Evolutionary conservation across 129 eudicot genomes (phyloP), one percentile per base, ranked within the genome.

Genomic region (Escallonia rubra): DNA sequence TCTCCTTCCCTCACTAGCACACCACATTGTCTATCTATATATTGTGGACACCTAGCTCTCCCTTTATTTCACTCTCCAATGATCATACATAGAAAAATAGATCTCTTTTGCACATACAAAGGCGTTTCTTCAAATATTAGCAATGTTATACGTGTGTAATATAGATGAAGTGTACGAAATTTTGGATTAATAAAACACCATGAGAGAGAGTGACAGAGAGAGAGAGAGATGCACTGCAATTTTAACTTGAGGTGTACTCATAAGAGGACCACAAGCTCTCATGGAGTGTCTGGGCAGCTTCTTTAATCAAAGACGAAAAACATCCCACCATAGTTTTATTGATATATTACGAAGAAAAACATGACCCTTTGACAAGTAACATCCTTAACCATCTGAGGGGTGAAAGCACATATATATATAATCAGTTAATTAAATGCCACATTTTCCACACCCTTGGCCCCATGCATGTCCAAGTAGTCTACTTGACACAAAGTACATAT

Each of bases 111-210:
- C 45, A 9, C 43, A 61, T 45, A 52, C 10, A 55, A 61, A 57
- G 50, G 14, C 68, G 41, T 76, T 77, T 70, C 39, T 77, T 71
- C 71, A 68, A 77, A 66, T 68, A 64, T 77, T 70, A 43, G 62
- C 70, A 57, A 69, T 63, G 68, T 40, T 41, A 70, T 69, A 59
- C 51, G 15, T 81, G 48, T 44, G 9, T 78, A 41, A 65, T 61
- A 52, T 64, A 7, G 76, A 52, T 81, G 74, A 81, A 68, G 86
- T 76, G 76, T 72, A 81, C 66, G 78, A 42, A 69, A 80, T 69
- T 43, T 60, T 65, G 40, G 64, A 69, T 57, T 38, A 34, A 63
- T 63, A 14, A 39, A 57, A 47, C 10, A 23, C 59, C 52, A 13
- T 59, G 39, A 47, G n/a, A 43, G 45, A 13, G 58, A 66, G 48